These are phyloP conservation scores for Xylaria flabelliformis DNA, from an alignment of 495 filamentous ascomycete species.

Conservation along the genomic window DNA sequence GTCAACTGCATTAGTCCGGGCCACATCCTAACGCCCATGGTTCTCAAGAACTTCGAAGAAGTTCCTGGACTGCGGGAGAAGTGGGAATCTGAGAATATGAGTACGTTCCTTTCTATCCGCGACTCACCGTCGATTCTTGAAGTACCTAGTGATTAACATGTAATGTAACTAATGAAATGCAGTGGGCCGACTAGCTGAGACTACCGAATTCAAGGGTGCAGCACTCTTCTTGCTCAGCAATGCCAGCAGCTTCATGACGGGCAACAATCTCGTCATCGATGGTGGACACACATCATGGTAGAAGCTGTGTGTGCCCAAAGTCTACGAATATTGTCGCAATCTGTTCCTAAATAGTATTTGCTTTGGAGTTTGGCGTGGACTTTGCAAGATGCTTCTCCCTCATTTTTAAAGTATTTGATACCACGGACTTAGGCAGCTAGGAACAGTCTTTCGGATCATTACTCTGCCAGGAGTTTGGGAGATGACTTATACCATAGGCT, in stretches of 20 bases:
- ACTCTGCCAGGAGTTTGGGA: background rate
- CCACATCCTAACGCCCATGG: constrained; percentile 77
- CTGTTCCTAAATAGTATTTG: background rate
- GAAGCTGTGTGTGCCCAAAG: background rate
- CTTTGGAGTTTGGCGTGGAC: background rate
- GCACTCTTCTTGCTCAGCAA: constrained; percentile 64
- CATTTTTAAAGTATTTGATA: background rate
- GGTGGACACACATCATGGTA: constrained; percentile 64
- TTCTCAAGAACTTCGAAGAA: constrained; percentile 68
- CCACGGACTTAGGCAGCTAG: background rate
- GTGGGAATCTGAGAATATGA: constrained; percentile 75
- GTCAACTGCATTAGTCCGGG: constrained; percentile 74
- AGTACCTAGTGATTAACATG: constrained; percentile 21
- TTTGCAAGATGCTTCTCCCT: background rate
- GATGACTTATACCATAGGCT: background rate
- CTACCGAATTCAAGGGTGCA: constrained; percentile 71
- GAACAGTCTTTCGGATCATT: background rate
- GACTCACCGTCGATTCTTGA: too few relatives aligned
- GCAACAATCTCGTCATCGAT: constrained; percentile 65
- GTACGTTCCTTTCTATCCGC: constrained; percentile 20
- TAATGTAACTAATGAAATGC: background rate
- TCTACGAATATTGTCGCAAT: background rate
- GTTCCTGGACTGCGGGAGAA: constrained; percentile 62
- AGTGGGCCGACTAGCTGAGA: constrained; percentile 64
- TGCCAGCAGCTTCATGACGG: constrained; percentile 76